A percentile compares a stretch with the other conserved stretches of the same genome.
These are phyloP conservation scores for Capillidium heterosporum DNA, from an alignment of 371 early-diverging fungal genomes.

Conservation along the genomic window DNA sequence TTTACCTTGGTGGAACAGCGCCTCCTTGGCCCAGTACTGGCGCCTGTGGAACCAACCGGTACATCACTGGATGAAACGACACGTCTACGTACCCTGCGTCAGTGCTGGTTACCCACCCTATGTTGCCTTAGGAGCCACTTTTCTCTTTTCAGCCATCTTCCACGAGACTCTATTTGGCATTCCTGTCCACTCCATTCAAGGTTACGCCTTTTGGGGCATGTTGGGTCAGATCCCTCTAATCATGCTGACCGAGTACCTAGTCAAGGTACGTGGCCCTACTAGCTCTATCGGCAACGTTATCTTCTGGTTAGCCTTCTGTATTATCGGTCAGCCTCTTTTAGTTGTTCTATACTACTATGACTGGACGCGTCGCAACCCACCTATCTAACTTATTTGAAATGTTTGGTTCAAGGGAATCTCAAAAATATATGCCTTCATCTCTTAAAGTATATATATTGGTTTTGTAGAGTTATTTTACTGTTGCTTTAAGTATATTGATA, in stretches of 20 bases:
- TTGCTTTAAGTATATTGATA: no score
- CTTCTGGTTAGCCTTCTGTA: slow-evolving; percentile 76
- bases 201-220: slow-evolving; percentile 80
- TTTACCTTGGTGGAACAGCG: slow-evolving; percentile 81
- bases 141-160: slow-evolving; percentile 61
- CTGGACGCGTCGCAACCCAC: slow-evolving; percentile 21
- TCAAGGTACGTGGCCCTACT: slow-evolving; percentile 50
- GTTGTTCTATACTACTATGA: slow-evolving; percentile 67
- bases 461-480: no score
- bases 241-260: slow-evolving; percentile 36
- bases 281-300: slow-evolving; percentile 74
- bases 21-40: slow-evolving; percentile 71
- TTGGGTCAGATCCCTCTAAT: slow-evolving; percentile 76
- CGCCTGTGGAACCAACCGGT: slow-evolving; percentile 82
- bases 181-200: slow-evolving; percentile 58
- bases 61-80: slow-evolving; percentile 71
- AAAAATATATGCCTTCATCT: no score
- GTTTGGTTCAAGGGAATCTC: no score
- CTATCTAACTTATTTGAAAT: not conserved
- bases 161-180: slow-evolving; percentile 77
- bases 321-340: slow-evolving; percentile 71
- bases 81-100: slow-evolving; percentile 59
- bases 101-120: slow-evolving; percentile 25
- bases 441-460: no score
- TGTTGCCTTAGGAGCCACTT: slow-evolving; percentile 41